Evolutionary conservation across 441 rosid species (phyloP), one percentile per base, ranked within the genome.

Genomic region (Euphorbia schlechtendalii): DNA sequence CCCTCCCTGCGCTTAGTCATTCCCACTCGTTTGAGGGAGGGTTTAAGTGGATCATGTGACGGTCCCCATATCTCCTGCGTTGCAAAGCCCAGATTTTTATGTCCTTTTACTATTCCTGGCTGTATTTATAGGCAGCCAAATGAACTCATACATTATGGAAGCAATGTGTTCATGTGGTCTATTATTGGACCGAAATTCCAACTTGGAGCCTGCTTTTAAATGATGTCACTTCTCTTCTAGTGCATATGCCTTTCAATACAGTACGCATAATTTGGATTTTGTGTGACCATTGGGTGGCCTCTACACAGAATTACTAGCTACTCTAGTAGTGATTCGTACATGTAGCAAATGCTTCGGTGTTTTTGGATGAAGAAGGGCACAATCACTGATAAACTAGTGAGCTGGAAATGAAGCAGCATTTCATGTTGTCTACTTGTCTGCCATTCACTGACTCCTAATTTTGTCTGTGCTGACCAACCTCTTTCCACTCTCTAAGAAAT

Each of bases 61-160:
- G 83, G 82, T 72, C n/a, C 76, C 67, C 84, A 80, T 84, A 73
- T 72, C 86, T 70, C 88, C 82, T 79, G 88, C 83, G 73, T 46
- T 68, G 76, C 74, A 69, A 66, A n/a, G n/a, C n/a, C n/a, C n/a
- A n/a, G n/a, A n/a, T n/a, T n/a, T n/a, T n/a, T n/a, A 41, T 12
- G 2, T 41, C 10, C 45, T 41, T 41, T 3, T 11, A 0, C 49
- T 45, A 14, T 12, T 14, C 49, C 17, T 8, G 49, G n/a, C 49
- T 45, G n/a, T n/a, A 45, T 45, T 9, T 45, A 45, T 45, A 45
- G 49, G 49, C 49, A 45, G n/a, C n/a, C 1, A 1, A 1, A 45
- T 45, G 49, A 15, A 14, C 2, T 1, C 49, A 45, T 15, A 2
- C 49, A 45, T 45, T 45, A 45, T 15, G 13, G 49, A 45, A 45